phyloP scores from a whole-genome alignment of 2,329 filamentous ascomycete species.

The Xylariaceae sp. region DNA sequence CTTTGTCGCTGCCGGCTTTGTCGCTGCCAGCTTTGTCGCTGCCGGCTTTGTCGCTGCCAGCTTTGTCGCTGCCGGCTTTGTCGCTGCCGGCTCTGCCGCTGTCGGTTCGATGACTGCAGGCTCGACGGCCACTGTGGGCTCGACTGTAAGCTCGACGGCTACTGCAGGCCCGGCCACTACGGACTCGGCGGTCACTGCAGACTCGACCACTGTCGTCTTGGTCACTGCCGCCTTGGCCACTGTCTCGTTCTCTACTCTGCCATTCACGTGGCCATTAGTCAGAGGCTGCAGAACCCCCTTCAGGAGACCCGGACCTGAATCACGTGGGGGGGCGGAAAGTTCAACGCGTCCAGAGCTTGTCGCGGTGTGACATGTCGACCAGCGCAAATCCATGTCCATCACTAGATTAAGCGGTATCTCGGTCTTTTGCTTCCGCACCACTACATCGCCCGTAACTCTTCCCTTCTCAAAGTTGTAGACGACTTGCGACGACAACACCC shows the following conservation, averaged over 20 bases:
- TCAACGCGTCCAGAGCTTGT: constrained; percentile 18
- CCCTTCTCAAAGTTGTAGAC: constrained; percentile 28
- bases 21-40: constrained; percentile 18
- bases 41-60: too few species aligned
- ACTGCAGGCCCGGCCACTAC: too few species aligned
- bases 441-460: constrained; percentile 23
- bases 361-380: constrained; percentile 25
- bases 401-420: constrained; percentile 21
- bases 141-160: too few species aligned
- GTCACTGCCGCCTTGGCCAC: constrained; percentile 11
- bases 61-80: constrained; percentile 20
- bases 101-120: too few species aligned
- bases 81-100: constrained; percentile 9
- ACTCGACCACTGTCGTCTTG: constrained; percentile 21
- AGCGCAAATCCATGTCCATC: constrained; percentile 31
- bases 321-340: constrained; percentile 40
- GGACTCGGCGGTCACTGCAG: too few species aligned
- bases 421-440: constrained; percentile 24
- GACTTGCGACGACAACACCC: constrained; percentile 25
- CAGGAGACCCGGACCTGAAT: constrained; percentile 39
- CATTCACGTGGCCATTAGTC: constrained; percentile 32
- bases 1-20: too few species aligned
- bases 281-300: constrained; percentile 30
- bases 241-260: constrained; percentile 19
- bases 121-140: too few species aligned